Evolutionary conservation across 2,329 filamentous ascomycete species (phyloP), one percentile per base, ranked within the genome.

Genomic region (Aspergillus neoniger): DNA sequence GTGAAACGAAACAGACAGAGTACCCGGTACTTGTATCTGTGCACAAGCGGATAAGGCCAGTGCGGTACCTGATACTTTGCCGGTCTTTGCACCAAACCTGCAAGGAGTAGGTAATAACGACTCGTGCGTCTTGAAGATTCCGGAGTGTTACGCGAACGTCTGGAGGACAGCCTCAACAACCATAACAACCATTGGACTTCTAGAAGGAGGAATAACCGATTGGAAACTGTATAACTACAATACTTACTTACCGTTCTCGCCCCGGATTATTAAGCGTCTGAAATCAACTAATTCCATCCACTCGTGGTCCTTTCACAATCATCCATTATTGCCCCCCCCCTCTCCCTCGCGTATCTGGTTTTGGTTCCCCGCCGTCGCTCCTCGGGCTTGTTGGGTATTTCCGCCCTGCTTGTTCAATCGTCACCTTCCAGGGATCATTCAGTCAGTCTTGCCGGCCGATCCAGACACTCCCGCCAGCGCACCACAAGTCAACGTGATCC

Each of bases 381-480:
- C 56, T 66, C 62, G 61, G 63, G 62, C 62, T 57, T 61, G 63
- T 65, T 68, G 65, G 67, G 67, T 65, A 65, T 67, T 65, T 63
- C 58, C 63, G 64, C 63, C 62, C 57, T 48, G 58, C 55, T 57
- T 61, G 55, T 60, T 55, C 38, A 48, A 48, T 61, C 60, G 32
- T 47, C 53, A 57, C 56, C 58, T 59, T 61, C 63, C 63, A 62
- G 61, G 66, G 65, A 68, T 67, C 66, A 64, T 8, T 28, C 66
- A 64, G 60, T 28, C 66, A 64, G 60, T 64, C 44, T 61, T 66
- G 60, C 65, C 66, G 66, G 65, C 60, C 63, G 66, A 68, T 69
- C 67, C 67, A 67, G 67, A 66, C 66, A 57, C 65, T 61, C 59
- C 65, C 63, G 63, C 63, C 66, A 65, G 58, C 66, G 59, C 64